Conservation (phyloP, 805 yeast genomes). For the Yarrowia deformans region DNA sequence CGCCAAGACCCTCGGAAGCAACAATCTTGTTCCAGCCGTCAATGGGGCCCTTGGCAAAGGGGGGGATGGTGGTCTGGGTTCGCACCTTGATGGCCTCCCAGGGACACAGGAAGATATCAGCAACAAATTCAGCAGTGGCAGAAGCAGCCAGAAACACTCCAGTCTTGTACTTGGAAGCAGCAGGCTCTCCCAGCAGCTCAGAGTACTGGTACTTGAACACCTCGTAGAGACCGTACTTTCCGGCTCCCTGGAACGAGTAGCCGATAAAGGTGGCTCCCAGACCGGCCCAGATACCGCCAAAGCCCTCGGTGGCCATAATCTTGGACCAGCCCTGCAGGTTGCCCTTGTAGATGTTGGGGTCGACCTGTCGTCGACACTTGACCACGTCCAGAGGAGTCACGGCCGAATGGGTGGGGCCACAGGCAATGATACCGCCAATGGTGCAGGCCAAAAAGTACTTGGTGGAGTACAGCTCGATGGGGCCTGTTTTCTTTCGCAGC, state of each 20-base stretch:
- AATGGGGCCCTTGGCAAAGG: slow-evolving; percentile 67
- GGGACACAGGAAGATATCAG: slow-evolving; percentile 90
- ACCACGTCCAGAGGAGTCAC: slow-evolving; percentile 94
- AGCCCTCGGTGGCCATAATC: slow-evolving; percentile 77
- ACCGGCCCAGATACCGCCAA: slow-evolving; percentile 81
- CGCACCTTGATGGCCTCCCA: slow-evolving; percentile 94
- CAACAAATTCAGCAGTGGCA: slow-evolving; percentile 93
- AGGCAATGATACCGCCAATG: slow-evolving; percentile 76
- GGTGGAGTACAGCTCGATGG: slow-evolving; percentile 60
- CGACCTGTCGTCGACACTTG: slow-evolving; percentile 91
- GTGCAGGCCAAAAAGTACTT: slow-evolving; percentile 76
- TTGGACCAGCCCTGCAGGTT: slow-evolving; percentile 82
- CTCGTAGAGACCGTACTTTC: slow-evolving; percentile 96
- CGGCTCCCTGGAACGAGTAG: slow-evolving; percentile 95
- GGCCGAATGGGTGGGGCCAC: slow-evolving; percentile 95
- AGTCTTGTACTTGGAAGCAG: slow-evolving; percentile 70
- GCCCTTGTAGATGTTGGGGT: slow-evolving; percentile 72
- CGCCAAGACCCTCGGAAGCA: slow-evolving; percentile 72
- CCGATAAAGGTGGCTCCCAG: slow-evolving; percentile 92
- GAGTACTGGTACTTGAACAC: slow-evolving; percentile 82
- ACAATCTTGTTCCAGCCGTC: slow-evolving; percentile 73
- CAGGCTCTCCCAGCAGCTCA: slow-evolving; percentile 67
- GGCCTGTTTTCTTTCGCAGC: slow-evolving; percentile 43
- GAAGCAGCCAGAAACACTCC: slow-evolving; percentile 80
- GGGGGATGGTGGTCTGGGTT: slow-evolving; percentile 93